Evolutionary conservation across 352 stramenopile genomes (phyloP), one percentile per base, ranked within the genome.

Genomic region (Phytophthora crassamura): DNA sequence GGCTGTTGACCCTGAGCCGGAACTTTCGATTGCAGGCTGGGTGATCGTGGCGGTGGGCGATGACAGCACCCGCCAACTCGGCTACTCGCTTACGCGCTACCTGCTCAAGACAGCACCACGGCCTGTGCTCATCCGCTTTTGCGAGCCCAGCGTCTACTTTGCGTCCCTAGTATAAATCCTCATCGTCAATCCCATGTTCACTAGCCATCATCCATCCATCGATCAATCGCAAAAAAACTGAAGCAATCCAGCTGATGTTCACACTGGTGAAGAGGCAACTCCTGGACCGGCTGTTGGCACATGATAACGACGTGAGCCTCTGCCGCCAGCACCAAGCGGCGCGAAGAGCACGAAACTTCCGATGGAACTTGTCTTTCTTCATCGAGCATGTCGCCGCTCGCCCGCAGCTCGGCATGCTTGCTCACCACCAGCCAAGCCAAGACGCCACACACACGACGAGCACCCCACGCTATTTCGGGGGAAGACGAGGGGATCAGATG

Each of bases 101-200:
- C 53, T 94, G 56, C 77, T 94, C 42, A 83, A 86, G 77, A 91
- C 86, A 7, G 76, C 83, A 1, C 46, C 71, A 15, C 70, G 86
- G 15, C 86, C 86, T 20, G 73, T 94, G 30, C 74, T 77, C 40
- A 80, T 94, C 43, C 81, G 83, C 63, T 89, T 92, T 67, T 89
- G 83, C 64, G 86, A 92, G 48, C 82, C 86, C 34, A 90, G 82
- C 58, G 68, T 87, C 53, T 94, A 89, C 71, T 94, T 89, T 76
- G 82, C 72, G 51, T 89, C 82, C 34, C 52, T 87, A 42, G 72
- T 63, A 43, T 76, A 47, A 75, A 55, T 41, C 16, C 25, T 65
- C 33, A 56, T 62, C 28, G 22, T 30, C 25, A 30, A 30, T 30
- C 25, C 25, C 40, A 28, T 22, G 11, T 14, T 45, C 39, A 2